Conservation (phyloP, 306 rosid species). For the Chamaecrista fasciculata region DNA sequence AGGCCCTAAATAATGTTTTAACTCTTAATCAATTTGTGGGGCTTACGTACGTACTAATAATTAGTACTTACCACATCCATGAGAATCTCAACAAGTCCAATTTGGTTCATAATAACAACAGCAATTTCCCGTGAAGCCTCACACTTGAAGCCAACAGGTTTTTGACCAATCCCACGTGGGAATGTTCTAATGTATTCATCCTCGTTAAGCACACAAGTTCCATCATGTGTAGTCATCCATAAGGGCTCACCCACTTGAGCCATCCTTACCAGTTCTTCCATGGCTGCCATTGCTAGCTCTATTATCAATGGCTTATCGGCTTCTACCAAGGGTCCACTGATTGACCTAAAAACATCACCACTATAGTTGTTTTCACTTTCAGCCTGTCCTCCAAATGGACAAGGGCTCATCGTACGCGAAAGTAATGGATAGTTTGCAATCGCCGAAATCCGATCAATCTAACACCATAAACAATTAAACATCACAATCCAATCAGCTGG, state of each 20-base stretch:
- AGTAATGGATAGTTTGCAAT: conserved; percentile 86
- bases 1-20: too few relatives aligned
- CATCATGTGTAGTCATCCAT: conserved; percentile 79
- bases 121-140: conserved; percentile 91
- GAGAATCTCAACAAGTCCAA: conserved; percentile 83
- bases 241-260: conserved; percentile 92
- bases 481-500: too few relatives aligned
- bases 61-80: conserved; percentile 87
- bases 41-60: too few relatives aligned
- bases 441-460: conserved; percentile 89
- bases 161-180: conserved; percentile 79
- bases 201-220: conserved; percentile 55
- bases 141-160: conserved; percentile 68
- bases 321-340: conserved; percentile 63
- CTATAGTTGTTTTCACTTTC: conserved; percentile 77
- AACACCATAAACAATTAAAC: background rate
- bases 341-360: conserved; percentile 77
- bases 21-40: too few relatives aligned
- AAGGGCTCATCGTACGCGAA: conserved; percentile 62
- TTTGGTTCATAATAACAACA: conserved; percentile 88
- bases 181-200: conserved; percentile 78
- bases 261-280: conserved; percentile 89
- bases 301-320: conserved; percentile 85
- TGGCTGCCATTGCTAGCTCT: conserved; percentile 92
- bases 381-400: conserved; percentile 60